Conservation (phyloP, 495 filamentous ascomycete species). For the Daldinia bambusicola region DNA sequence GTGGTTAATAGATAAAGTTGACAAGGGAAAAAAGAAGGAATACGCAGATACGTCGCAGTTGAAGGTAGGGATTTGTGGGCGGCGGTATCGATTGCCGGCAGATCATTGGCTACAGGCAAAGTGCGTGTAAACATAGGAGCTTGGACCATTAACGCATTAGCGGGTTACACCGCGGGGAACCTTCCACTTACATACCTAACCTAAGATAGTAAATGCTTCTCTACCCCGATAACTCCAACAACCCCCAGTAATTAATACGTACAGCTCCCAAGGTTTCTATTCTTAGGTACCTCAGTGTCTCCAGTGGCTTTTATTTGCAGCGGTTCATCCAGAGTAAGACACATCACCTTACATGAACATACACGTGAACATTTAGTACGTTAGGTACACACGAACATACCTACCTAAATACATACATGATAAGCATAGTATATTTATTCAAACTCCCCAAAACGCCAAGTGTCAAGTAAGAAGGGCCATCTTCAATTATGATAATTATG, state of each 20-base stretch:
- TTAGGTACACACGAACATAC: no score
- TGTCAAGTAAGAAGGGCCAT: no score
- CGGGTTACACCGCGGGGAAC: slow-evolving; percentile 9
- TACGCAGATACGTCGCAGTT: slow-evolving; percentile 20
- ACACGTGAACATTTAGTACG: no score
- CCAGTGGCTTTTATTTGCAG: no score
- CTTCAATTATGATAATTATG: no score
- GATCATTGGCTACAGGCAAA: slow-evolving; percentile 33
- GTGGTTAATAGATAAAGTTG: slow-evolving; percentile 21
- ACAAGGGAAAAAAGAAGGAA: slow-evolving; percentile 9
- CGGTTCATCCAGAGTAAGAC: no score
- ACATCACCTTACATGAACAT: no score
- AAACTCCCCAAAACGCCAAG: no score
- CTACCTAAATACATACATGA: no score
- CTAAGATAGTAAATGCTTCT: no score
- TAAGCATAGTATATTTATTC: no score
- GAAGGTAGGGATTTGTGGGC: slow-evolving; percentile 35
- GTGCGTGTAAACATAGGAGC: slow-evolving; percentile 43
- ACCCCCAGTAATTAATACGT: not conserved
- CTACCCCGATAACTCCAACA: not conserved
- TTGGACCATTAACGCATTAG: slow-evolving; percentile 34
- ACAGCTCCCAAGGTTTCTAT: not conserved
- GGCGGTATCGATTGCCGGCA: slow-evolving; percentile 21
- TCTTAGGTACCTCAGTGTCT: not conserved
- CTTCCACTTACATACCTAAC: no score